These are phyloP conservation scores for Synchytrium microbalum DNA, from an alignment of 371 early-diverging fungal genomes.

Conservation along the genomic window DNA sequence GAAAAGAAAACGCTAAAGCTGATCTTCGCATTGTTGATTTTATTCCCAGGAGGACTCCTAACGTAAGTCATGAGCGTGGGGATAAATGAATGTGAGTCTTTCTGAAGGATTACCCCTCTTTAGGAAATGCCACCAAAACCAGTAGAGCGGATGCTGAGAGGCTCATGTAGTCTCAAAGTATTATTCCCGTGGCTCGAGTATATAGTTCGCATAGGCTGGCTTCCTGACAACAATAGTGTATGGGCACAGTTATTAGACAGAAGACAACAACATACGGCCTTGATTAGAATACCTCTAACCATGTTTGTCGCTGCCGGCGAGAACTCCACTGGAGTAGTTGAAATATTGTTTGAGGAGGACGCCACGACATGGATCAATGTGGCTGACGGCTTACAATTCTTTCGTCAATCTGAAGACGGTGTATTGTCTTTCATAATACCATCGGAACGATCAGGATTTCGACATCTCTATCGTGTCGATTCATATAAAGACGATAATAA, in stretches of 20 bases:
- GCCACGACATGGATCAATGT: conserved; percentile 60
- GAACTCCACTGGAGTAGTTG: conserved; percentile 1
- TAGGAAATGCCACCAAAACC: not conserved
- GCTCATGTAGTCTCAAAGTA: conserved; percentile 29
- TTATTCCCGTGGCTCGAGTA: conserved; percentile 71
- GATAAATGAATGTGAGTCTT: too few relatives aligned
- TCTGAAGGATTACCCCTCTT: too few relatives aligned
- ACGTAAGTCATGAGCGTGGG: conserved; percentile 19
- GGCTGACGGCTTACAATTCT: conserved; percentile 19
- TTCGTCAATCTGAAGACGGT: conserved; percentile 1
- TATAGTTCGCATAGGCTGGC: conserved; percentile 68
- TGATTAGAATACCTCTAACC: conserved; percentile 39
- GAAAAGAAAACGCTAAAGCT: conserved; percentile 49
- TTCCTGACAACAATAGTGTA: conserved; percentile 50
- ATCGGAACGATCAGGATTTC: conserved; percentile 24
- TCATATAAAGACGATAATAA: conserved; percentile 14
- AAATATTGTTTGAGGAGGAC: conserved; percentile 55
- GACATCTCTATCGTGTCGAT: conserved; percentile 56
- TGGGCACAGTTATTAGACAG: conserved; percentile 66
- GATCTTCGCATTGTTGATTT: conserved; percentile 56
- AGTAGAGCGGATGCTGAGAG: conserved; percentile 34
- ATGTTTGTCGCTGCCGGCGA: conserved; percentile 38
- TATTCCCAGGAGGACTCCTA: conserved; percentile 5
- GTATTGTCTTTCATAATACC: not conserved
- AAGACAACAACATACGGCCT: conserved; percentile 48